Conservation (phyloP, 1,139 yeast genomes). For the Protomyces lactucae-debilis region DNA sequence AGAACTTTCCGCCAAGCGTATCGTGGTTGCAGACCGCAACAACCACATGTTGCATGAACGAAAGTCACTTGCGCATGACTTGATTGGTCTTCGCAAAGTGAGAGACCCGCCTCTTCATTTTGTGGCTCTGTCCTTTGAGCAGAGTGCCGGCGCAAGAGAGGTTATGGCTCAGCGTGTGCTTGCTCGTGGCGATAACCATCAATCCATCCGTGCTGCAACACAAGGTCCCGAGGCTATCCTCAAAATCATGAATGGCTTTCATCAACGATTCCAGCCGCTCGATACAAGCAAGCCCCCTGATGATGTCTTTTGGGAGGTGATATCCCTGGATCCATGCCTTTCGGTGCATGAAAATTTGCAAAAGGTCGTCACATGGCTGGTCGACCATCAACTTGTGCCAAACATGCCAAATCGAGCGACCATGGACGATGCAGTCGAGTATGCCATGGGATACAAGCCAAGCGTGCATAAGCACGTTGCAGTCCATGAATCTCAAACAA, state of each 20-base stretch:
- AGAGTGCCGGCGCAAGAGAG: conserved; percentile 38
- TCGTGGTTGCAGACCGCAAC: conserved; percentile 77
- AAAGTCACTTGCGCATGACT: conserved; percentile 55
- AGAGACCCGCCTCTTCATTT: conserved; percentile 39
- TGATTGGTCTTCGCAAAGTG: conserved; percentile 36
- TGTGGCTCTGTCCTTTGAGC: conserved; percentile 67
- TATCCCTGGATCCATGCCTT: conserved; percentile 51
- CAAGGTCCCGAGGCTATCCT: conserved; percentile 49
- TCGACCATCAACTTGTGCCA: conserved; percentile 43
- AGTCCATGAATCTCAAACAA: conserved; percentile 30
- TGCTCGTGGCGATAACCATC: conserved; percentile 83
- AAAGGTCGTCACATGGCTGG: conserved; percentile 44
- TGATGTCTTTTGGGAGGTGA: conserved; percentile 56
- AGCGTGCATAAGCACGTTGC: conserved; percentile 28
- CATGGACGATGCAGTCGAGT: conserved; percentile 46
- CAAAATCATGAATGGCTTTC: conserved; percentile 68
- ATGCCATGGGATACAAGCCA: conserved; percentile 43
- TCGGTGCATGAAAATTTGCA: conserved; percentile 55
- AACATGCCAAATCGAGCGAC: conserved; percentile 45
- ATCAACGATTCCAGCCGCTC: conserved; percentile 56
- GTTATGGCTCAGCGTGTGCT: conserved; percentile 59
- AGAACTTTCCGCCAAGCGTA: conserved; percentile 40
- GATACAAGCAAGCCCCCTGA: conserved; percentile 54
- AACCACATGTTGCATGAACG: conserved; percentile 73
- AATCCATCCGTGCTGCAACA: conserved; percentile 58